These are phyloP conservation scores for Boletus sensibilis DNA, from an alignment of 768 basidiomycete species.

Conservation along the genomic window DNA sequence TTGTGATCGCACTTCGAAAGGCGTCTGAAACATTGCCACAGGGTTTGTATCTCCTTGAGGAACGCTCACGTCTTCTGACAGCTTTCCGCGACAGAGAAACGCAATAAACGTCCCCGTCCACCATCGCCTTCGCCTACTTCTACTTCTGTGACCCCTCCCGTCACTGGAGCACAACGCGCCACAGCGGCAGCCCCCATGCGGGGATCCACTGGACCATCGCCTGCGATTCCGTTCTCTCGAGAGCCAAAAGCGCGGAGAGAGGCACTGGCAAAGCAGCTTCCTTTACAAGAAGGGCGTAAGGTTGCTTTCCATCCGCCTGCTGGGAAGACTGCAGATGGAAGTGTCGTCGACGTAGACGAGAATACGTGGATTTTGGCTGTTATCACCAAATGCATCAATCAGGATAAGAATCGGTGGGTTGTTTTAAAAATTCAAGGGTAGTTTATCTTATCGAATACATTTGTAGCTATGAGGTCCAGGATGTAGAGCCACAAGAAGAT, in stretches of 20 bases:
- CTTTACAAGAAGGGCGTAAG: constrained; percentile 70
- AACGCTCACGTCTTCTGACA: constrained; percentile 1
- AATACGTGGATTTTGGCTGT: constrained; percentile 78
- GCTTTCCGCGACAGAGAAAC: constrained; percentile 51
- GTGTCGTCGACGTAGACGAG: constrained; percentile 49
- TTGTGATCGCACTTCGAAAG: constrained; percentile 71
- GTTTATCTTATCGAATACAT: background rate
- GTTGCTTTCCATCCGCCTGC: constrained; percentile 77
- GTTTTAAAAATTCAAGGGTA: background rate
- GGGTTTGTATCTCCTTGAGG: constrained; percentile 41
- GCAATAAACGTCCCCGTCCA: constrained; percentile 71
- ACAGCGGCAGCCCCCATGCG: constrained; percentile 30
- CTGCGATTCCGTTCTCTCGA: constrained; percentile 51
- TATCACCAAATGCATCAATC: constrained; percentile 65
- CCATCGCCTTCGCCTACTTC: constrained; percentile 67
- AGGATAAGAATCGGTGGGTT: constrained; percentile 65
- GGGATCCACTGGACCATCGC: constrained; percentile 59
- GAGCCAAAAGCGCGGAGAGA: constrained; percentile 70
- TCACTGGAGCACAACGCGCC: constrained; percentile 21
- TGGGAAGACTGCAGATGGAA: constrained; percentile 50
- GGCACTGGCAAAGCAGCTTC: constrained; percentile 57
- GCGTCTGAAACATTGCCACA: constrained; percentile 60
- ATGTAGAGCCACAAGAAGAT: constrained; percentile 80
- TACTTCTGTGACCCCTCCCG: constrained; percentile 35
- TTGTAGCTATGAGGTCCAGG: constrained; percentile 79